Conservation (phyloP, 2,329 filamentous ascomycete species). For the Trichoderma simmonsii region DNA sequence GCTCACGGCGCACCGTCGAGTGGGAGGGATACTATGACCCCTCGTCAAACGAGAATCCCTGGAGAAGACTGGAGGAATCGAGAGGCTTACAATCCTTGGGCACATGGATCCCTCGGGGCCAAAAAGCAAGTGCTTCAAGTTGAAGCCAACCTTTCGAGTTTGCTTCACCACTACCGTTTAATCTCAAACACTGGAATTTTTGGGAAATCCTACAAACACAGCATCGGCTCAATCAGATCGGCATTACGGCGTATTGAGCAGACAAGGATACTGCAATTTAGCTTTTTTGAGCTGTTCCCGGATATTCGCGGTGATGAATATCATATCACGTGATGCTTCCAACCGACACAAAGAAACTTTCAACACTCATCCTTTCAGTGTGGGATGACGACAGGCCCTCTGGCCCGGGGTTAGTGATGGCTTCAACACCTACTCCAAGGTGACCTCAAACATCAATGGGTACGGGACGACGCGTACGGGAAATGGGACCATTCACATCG, state of each 20-base stretch:
- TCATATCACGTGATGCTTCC: neutral
- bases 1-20: slow-evolving; percentile 41
- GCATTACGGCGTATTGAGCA: neutral
- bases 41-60: slow-evolving; percentile 69
- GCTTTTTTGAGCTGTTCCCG: neutral
- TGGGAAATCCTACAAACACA: neutral
- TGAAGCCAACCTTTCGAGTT: neutral
- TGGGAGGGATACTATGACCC: slow-evolving; percentile 68
- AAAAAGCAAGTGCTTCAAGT: neutral
- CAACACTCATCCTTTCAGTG: neutral
- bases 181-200: neutral
- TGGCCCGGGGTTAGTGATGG: neutral
- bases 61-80: slow-evolving; percentile 55
- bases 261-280: neutral
- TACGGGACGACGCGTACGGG: neutral
- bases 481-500: neutral
- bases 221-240: neutral
- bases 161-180: neutral
- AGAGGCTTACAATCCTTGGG: slow-evolving; percentile 44
- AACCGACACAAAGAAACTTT: neutral
- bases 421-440: neutral
- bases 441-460: neutral
- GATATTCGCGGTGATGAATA: neutral
- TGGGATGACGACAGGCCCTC: neutral
- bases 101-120: slow-evolving; percentile 39